Evolutionary conservation across 2,329 filamentous ascomycete species (phyloP).

Genomic region (Neophaeococcomyces aloes): DNA sequence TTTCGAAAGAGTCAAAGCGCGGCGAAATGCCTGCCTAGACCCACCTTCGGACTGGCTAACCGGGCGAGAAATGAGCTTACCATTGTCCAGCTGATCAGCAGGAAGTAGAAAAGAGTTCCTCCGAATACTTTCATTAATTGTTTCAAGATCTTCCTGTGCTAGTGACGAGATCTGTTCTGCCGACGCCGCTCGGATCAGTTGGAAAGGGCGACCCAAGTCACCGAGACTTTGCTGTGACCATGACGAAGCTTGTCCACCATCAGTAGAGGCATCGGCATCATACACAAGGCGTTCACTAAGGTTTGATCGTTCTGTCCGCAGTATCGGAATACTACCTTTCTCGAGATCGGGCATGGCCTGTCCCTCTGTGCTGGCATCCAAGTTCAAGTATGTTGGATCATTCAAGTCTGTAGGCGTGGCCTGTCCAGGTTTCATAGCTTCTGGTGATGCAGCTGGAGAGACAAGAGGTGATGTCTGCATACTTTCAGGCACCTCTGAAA

Average conservation of each 20-base stretch:
- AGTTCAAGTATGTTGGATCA: conserved; percentile 42
- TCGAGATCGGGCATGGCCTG: conserved; percentile 10
- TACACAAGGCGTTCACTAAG: conserved; percentile 1
- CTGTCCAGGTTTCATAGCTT: conserved; percentile 25
- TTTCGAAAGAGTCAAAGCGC: conserved; percentile 74
- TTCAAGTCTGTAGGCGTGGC: conserved; percentile 27
- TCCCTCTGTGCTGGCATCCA: conserved; percentile 25
- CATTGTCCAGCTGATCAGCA: conserved; percentile 60
- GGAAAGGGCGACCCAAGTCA: not conserved
- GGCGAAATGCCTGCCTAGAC: conserved; percentile 61
- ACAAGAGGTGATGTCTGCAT: conserved; percentile 90
- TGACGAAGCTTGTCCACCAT: not conserved
- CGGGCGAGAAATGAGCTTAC: conserved; percentile 39
- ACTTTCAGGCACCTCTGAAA: conserved; percentile 79
- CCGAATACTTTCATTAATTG: conserved; percentile 12
- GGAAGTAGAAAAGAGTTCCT: conserved; percentile 9
- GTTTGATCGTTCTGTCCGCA: conserved; percentile 9
- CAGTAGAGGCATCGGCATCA: not conserved
- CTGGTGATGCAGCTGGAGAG: conserved; percentile 77
- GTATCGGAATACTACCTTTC: conserved; percentile 9
- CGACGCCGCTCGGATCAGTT: conserved; percentile 29
- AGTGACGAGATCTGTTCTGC: conserved; percentile 43
- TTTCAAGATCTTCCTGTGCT: conserved; percentile 24
- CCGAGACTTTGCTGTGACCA: not conserved
- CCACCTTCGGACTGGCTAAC: not conserved